Conservation (phyloP, 1,139 yeast genomes). For the Martiniozyma asiatica region DNA sequence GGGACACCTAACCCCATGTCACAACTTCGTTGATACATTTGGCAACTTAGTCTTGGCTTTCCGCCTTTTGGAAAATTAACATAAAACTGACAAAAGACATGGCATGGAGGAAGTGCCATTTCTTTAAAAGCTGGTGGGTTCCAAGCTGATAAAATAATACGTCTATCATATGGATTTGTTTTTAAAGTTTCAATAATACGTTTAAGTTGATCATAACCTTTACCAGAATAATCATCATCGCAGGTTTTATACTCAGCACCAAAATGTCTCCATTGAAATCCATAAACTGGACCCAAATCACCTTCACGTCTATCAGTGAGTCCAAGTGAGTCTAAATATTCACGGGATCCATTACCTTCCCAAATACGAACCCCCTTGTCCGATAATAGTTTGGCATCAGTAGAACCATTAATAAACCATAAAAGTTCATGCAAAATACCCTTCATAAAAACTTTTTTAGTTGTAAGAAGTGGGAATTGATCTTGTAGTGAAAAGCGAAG, state of each 20-base stretch:
- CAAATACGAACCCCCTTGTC: constrained; percentile 87
- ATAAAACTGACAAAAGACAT: constrained; percentile 89
- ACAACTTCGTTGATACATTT: constrained; percentile 92
- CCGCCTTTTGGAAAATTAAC: constrained; percentile 58
- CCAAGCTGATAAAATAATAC: constrained; percentile 96
- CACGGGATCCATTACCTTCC: constrained; percentile 99
- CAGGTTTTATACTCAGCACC: constrained; percentile 87
- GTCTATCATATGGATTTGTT: constrained; percentile 83
- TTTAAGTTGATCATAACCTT: constrained; percentile 83
- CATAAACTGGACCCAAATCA: constrained; percentile 95
- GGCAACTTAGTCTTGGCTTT: constrained; percentile 68
- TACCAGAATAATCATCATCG: constrained; percentile 73
- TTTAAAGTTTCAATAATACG: constrained; percentile 71
- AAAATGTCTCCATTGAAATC: constrained; percentile 98
- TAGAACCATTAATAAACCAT: constrained; percentile 87
- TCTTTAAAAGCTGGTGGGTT: constrained; percentile 86
- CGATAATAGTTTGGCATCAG: constrained; percentile 69
- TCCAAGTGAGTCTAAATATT: constrained; percentile 76
- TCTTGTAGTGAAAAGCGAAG: constrained; percentile 66
- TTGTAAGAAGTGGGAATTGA: constrained; percentile 76
- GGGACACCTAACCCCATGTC: constrained; percentile 99
- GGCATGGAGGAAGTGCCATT: constrained; percentile 99
- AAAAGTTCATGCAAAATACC: constrained; percentile 82
- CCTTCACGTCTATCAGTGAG: constrained; percentile 75
- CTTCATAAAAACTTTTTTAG: constrained; percentile 82